A percentile compares a stretch with the other conserved stretches of the same genome.
Conservation (phyloP, 2,329 filamentous ascomycete genomes). For the Dothistroma septosporum region DNA sequence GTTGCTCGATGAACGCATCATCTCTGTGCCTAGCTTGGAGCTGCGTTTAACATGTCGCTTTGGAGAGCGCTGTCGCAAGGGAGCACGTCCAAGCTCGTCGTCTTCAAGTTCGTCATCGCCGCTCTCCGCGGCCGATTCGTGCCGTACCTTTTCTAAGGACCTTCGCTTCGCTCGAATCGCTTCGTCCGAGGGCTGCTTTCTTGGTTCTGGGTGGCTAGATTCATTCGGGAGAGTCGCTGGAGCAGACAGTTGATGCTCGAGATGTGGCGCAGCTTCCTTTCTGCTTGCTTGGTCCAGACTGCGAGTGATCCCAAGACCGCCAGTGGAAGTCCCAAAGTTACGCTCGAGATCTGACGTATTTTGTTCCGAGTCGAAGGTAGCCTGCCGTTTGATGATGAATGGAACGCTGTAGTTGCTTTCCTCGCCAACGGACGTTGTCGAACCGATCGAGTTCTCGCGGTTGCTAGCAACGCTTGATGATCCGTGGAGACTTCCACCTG, state of each 20-base stretch:
- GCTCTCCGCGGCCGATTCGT: slow-evolving; percentile 71
- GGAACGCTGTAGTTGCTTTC: slow-evolving; percentile 77
- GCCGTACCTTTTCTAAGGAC: slow-evolving; percentile 65
- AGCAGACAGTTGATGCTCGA: slow-evolving; percentile 63
- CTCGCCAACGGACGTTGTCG: slow-evolving; percentile 75
- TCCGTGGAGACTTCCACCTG: neutral
- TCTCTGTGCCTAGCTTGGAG: slow-evolving; percentile 90
- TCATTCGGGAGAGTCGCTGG: slow-evolving; percentile 44
- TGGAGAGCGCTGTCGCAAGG: slow-evolving; percentile 60
- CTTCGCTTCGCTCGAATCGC: slow-evolving; percentile 71
- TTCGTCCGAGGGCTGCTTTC: slow-evolving; percentile 66
- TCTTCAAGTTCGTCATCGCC: slow-evolving; percentile 78
- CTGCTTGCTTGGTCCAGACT: slow-evolving; percentile 9
- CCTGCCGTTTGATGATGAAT: slow-evolving; percentile 68
- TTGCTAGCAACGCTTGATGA: slow-evolving; percentile 4
- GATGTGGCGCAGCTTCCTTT: slow-evolving; percentile 43
- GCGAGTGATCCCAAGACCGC: slow-evolving; percentile 65
- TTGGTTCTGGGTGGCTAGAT: slow-evolving; percentile 36
- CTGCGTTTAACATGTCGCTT: slow-evolving; percentile 42
- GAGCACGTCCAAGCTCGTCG: slow-evolving; percentile 68
- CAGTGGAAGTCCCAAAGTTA: slow-evolving; percentile 35
- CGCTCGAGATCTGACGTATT: slow-evolving; percentile 54
- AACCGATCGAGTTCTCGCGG: slow-evolving; percentile 83
- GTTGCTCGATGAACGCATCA: slow-evolving; percentile 82
- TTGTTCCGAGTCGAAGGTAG: slow-evolving; percentile 53